Evolutionary conservation across 2,329 filamentous ascomycete species (phyloP).

Genomic region (Aspergillus puulaauensis): DNA sequence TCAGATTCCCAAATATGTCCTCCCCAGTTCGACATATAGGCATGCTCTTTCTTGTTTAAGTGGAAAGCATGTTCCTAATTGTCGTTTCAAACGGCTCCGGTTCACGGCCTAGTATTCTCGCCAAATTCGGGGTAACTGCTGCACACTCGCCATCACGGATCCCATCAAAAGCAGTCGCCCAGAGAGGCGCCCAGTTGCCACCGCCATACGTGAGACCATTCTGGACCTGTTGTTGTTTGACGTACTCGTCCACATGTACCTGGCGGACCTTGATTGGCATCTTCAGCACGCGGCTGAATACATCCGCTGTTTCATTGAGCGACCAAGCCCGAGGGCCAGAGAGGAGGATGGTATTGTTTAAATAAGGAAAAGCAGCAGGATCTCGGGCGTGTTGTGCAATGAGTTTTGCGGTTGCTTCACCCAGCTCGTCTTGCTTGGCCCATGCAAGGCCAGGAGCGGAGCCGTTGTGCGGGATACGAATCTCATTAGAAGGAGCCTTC

Average conservation of each 20-base stretch:
- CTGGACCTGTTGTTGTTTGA: constrained; percentile 3
- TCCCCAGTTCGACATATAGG: too few species aligned
- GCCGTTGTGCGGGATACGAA: constrained; percentile 51
- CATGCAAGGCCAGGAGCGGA: constrained; percentile 49
- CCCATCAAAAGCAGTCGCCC: too few species aligned
- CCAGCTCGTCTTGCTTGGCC: constrained; percentile 55
- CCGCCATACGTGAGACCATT: too few species aligned
- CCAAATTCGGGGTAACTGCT: too few species aligned
- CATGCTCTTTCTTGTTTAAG: too few species aligned
- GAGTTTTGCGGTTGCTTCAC: constrained; percentile 54
- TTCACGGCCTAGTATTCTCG: too few species aligned
- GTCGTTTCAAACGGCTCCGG: too few species aligned
- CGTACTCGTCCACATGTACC: constrained; percentile 46
- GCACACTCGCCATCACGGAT: too few species aligned
- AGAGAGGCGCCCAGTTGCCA: too few species aligned
- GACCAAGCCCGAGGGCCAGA: constrained; percentile 34
- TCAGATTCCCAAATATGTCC: too few species aligned
- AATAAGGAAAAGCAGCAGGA: constrained; percentile 29
- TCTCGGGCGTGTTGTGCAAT: constrained; percentile 37
- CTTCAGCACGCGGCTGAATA: constrained; percentile 28
- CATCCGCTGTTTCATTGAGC: constrained; percentile 35
- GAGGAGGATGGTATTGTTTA: constrained; percentile 33
- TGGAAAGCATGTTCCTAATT: too few species aligned
- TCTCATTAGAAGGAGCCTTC: constrained; percentile 32
- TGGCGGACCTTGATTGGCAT: constrained; percentile 32